Evolutionary conservation across 2,329 filamentous ascomycete species (phyloP).

Genomic region (Nectriaceae sp.): DNA sequence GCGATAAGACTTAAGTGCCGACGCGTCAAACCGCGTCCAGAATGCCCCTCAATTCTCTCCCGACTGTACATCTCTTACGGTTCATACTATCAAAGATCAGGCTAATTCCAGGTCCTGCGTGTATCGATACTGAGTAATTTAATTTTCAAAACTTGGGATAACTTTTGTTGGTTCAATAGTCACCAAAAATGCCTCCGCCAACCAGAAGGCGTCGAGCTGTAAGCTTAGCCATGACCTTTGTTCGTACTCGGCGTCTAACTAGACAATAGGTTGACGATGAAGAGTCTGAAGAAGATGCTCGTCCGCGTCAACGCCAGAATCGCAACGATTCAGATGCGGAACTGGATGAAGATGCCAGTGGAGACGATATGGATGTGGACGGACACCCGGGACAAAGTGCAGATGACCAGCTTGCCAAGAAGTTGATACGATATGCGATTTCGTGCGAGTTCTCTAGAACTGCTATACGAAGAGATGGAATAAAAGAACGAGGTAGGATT

Average conservation of each 20-base stretch:
- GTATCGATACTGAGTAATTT: too few relatives aligned
- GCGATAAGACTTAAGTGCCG: conserved; percentile 22
- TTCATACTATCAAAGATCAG: too few relatives aligned
- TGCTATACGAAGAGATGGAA: conserved; percentile 61
- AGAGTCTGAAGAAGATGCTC: conserved; percentile 35
- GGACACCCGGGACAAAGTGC: conserved; percentile 37
- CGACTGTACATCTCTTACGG: neutral
- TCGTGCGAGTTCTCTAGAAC: conserved; percentile 66
- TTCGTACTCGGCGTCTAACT: conserved; percentile 8
- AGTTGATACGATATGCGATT: conserved; percentile 68
- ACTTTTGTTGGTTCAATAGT: neutral
- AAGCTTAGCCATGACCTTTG: conserved; percentile 14
- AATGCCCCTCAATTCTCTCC: conserved; percentile 13
- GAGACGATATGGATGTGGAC: conserved; percentile 36
- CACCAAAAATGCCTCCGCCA: conserved; percentile 31
- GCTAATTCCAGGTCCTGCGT: too few relatives aligned
- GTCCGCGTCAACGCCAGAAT: conserved; percentile 34
- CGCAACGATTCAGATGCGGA: conserved; percentile 33
- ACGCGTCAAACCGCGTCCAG: conserved; percentile 16
- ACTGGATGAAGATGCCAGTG: conserved; percentile 38
- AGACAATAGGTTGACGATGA: conserved; percentile 26
- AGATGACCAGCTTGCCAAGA: conserved; percentile 60
- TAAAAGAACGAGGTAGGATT: conserved; percentile 60
- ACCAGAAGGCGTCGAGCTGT: conserved; percentile 37
- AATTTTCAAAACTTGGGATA: too few relatives aligned